Base-by-base conservation (phyloP, 495 filamentous ascomycete species). In the Neurospora tetraspora region DNA sequence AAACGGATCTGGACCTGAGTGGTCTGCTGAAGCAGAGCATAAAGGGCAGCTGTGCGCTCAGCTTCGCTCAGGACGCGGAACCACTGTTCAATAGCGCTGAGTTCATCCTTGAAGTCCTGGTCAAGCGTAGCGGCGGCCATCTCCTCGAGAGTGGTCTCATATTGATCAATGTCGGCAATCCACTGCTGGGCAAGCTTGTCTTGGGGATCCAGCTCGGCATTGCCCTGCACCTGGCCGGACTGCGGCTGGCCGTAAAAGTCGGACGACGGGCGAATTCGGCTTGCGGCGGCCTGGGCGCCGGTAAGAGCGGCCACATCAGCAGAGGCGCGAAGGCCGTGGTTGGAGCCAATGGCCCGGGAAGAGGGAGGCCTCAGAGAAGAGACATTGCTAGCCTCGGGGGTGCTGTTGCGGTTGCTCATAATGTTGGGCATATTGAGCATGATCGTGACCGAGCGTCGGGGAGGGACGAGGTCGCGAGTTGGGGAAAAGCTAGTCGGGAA, bases 1-100 rank as follows among this genome's bases (percentile, higher is more conserved):
- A 99, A 99, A 69, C 96, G 91, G 74, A 98, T 97, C 83, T 99
- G 96, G 70, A 99, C 95, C 82, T 99, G 96, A 5, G 96, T 98
- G 8, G 96, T 98, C 83, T 99, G 96, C 86, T 98, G 96, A 65
- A 99, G 85, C 73, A 99, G 85, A 39, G 96, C 95, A 83, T 99
- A 98, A 59, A 98, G 82, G 36, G 96, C 96, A 45, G 96, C 96
- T 8, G 96, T 99, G 70, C 96, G 86, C 83, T 99, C 96, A 23
- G 96, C 94, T 82, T 99, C 96, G 78, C 95, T 97, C 71, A 99
- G 86, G 37, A 99, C 96, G 65, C 94, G 92, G 82, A 99, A 99
- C 96, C 96, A 99, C 84, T 99, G 95, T 84, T 99, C 96, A 78
- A 99, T 99, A 73, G 96, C 96, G 81, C 92, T 96, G 70, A 99